These are phyloP conservation scores for Scenedesmus sp. DNA, from an alignment of 163 green algal species.

Conservation along the genomic window DNA sequence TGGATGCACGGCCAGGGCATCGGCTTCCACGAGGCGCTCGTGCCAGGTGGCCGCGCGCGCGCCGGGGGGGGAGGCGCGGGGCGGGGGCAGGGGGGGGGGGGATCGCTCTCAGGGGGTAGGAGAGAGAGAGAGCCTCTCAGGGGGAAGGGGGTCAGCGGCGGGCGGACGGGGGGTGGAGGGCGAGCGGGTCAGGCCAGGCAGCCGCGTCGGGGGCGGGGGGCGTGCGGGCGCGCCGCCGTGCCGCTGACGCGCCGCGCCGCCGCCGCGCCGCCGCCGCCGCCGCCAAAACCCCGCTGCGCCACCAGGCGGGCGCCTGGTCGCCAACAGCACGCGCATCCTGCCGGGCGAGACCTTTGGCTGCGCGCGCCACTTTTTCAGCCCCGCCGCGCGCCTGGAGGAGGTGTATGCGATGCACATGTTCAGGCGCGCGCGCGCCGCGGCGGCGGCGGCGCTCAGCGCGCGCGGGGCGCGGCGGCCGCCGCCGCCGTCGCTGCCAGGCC, in stretches of 20 bases:
- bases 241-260: too few relatives aligned
- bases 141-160: too few relatives aligned
- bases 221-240: not conserved
- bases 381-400: slow-evolving; percentile 22
- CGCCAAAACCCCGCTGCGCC: not conserved
- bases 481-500: too few relatives aligned
- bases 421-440: slow-evolving; percentile 3
- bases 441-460: too few relatives aligned
- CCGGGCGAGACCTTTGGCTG: slow-evolving; percentile 44
- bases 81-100: too few relatives aligned
- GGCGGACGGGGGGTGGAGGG: too few relatives aligned
- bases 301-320: slow-evolving; percentile 32
- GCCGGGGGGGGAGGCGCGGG: too few relatives aligned
- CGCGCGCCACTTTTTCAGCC: slow-evolving; percentile 45
- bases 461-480: too few relatives aligned
- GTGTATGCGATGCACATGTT: slow-evolving; percentile 53
- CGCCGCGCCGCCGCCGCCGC: not conserved
- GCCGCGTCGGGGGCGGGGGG: too few relatives aligned
- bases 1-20: slow-evolving; percentile 44
- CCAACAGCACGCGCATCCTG: slow-evolving; percentile 35
- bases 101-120: too few relatives aligned
- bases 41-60: slow-evolving; percentile 9
- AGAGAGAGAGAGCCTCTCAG: too few relatives aligned
- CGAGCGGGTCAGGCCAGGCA: too few relatives aligned
- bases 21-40: slow-evolving; percentile 42